Conservation (phyloP, 208 protist genomes). For the Leishmania tropica region DNA sequence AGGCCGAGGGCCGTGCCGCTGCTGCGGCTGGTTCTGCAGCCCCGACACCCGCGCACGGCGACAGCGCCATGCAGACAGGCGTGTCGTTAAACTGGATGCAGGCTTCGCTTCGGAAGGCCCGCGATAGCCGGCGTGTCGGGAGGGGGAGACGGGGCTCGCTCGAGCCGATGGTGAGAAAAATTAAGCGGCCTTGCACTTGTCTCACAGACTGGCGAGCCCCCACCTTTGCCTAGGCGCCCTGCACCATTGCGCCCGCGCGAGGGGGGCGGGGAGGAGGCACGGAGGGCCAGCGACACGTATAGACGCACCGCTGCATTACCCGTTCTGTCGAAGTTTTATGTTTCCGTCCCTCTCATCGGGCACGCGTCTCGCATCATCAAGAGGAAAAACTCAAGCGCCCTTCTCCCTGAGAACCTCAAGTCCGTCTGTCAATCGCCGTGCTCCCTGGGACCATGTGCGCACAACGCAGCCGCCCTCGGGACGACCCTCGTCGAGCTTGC, state of each 20-base stretch:
- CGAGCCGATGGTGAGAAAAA: slow-evolving; percentile 31
- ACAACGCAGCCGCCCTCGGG: background rate
- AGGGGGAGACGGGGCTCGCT: slow-evolving; percentile 40
- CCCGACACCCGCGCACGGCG: background rate
- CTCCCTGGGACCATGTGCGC: background rate
- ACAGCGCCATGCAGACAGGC: slow-evolving; percentile 41
- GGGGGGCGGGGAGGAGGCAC: too few species aligned
- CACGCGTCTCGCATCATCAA: background rate
- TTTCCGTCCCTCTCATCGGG: background rate
- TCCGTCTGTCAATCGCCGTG: background rate
- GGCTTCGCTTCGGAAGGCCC: slow-evolving; percentile 6
- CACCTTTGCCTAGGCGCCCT: background rate
- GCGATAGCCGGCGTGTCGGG: slow-evolving; percentile 12
- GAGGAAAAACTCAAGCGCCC: too few species aligned
- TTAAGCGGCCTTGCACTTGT: slow-evolving; percentile 1
- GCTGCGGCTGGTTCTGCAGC: too few species aligned
- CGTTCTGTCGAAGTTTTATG: background rate
- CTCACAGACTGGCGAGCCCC: background rate
- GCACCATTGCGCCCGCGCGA: background rate
- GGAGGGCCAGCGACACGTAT: too few species aligned
- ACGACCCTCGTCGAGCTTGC: background rate
- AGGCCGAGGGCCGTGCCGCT: background rate
- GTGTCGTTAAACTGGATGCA: slow-evolving; percentile 41
- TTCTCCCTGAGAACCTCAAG: background rate
- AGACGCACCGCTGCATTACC: background rate